Evolutionary conservation across 768 basidiomycete genomes (phyloP).

Genomic region (Lentinula raphanica): DNA sequence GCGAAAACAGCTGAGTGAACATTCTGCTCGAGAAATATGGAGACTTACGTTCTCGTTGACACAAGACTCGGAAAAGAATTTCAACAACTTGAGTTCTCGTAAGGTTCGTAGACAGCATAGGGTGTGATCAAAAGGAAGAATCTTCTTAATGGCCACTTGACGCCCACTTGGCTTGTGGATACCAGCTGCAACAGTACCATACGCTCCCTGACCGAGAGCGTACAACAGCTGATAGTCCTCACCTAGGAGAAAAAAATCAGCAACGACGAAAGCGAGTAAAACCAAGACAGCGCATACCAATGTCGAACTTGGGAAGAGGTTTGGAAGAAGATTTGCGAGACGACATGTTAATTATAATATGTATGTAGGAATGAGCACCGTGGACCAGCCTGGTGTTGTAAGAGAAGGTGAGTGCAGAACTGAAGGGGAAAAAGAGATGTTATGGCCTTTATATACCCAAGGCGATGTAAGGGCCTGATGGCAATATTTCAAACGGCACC

Average conservation of each 20-base stretch:
- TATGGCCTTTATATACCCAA: neutral
- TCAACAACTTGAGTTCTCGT: constrained; percentile 85
- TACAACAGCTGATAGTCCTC: constrained; percentile 71
- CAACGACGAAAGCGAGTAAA: constrained; percentile 1
- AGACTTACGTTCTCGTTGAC: constrained; percentile 71
- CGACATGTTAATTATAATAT: constrained; percentile 32
- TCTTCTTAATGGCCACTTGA: constrained; percentile 93
- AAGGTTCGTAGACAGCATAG: constrained; percentile 87
- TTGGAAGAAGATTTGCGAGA: constrained; percentile 52
- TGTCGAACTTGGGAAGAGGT: constrained; percentile 69
- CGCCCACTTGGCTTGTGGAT: constrained; percentile 75
- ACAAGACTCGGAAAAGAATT: constrained; percentile 76
- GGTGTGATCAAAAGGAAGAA: constrained; percentile 91
- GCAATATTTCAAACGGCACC: neutral
- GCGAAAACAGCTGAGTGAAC: neutral
- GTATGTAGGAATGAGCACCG: constrained; percentile 27
- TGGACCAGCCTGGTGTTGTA: constrained; percentile 35
- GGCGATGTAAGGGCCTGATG: constrained; percentile 3
- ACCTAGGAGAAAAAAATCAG: constrained; percentile 30
- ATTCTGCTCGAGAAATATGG: neutral
- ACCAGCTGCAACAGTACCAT: constrained; percentile 88
- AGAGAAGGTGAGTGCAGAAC: neutral
- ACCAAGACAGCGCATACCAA: constrained; percentile 37
- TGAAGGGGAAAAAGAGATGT: neutral
- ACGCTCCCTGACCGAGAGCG: constrained; percentile 80